phyloP scores from a whole-genome alignment of 495 filamentous ascomycete genomes.

The Talaromyces stipitatus region DNA sequence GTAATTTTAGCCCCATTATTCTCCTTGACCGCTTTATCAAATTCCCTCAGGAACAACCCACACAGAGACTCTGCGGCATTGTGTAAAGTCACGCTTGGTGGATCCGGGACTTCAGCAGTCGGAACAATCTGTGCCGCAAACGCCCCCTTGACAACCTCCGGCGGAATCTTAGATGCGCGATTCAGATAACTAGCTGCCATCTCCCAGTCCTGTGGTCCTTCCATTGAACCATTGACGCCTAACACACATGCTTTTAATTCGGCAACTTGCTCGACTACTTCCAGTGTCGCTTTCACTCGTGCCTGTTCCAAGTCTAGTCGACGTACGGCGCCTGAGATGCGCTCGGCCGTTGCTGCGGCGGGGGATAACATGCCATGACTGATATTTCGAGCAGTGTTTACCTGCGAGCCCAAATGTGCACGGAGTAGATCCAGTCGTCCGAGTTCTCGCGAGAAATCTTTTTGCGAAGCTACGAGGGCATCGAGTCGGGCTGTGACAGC shows the following conservation, averaged over 20 bases:
- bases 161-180: constrained; percentile 72
- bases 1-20: constrained; percentile 82
- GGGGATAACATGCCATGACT: constrained; percentile 81
- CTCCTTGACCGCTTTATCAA: constrained; percentile 83
- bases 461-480: constrained; percentile 66
- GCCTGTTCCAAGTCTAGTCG: constrained; percentile 83
- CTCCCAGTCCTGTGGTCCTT: constrained; percentile 97
- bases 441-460: constrained; percentile 75
- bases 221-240: constrained; percentile 94
- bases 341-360: constrained; percentile 76
- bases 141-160: constrained; percentile 67
- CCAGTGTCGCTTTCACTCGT: constrained; percentile 78
- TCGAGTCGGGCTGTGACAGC: constrained; percentile 67
- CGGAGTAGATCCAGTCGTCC: constrained; percentile 84
- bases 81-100: constrained; percentile 80
- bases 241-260: constrained; percentile 95
- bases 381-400: constrained; percentile 73
- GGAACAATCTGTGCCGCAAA: constrained; percentile 93
- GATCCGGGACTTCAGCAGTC: constrained; percentile 89
- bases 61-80: constrained; percentile 81
- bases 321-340: constrained; percentile 78
- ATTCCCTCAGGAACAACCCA: constrained; percentile 83
- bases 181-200: constrained; percentile 84
- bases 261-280: constrained; percentile 90
- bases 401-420: constrained; percentile 79